Evolutionary conservation across 169 alveolate species (phyloP).

Genomic region (Plasmodium cynomolgi): DNA sequence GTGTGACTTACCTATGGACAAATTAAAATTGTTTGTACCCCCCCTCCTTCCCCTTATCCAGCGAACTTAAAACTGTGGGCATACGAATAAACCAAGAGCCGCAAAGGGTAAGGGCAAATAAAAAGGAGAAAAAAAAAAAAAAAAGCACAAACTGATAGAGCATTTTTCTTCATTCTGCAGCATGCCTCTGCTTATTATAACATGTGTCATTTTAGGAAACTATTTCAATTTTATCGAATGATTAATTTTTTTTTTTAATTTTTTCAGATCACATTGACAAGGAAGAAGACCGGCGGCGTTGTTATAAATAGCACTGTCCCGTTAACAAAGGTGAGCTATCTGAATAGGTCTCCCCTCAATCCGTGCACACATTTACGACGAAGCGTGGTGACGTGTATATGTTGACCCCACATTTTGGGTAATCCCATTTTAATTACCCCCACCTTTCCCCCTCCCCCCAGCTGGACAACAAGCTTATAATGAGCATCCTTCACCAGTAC

Average conservation of each 20-base stretch:
- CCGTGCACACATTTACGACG: neutral
- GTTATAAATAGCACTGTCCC: slow-evolving; percentile 88
- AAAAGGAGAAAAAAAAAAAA: neutral
- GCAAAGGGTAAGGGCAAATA: slow-evolving; percentile 84
- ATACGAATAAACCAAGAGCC: slow-evolving; percentile 96
- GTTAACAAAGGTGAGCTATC: slow-evolving; percentile 35
- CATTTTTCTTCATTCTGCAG: neutral
- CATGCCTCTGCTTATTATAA: neutral
- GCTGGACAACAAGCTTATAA: slow-evolving; percentile 74
- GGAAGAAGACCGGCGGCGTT: slow-evolving; percentile 86
- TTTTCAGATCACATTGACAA: slow-evolving; percentile 79
- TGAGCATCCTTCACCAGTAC: slow-evolving; percentile 91
- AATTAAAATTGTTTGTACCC: neutral
- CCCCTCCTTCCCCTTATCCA: neutral
- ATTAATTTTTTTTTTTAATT: neutral
- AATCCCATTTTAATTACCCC: neutral
- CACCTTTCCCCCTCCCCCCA: neutral
- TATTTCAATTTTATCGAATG: neutral
- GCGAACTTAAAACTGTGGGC: slow-evolving; percentile 97
- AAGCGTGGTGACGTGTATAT: neutral
- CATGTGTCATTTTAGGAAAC: neutral
- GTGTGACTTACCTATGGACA: neutral
- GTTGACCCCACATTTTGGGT: neutral
- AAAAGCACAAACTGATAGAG: neutral
- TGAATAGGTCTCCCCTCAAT: neutral